Percentiles rank a stretch among this genome's conserved stretches.
phyloP scores from a whole-genome alignment of 129 eudicot species.

The Lactuca saligna region DNA sequence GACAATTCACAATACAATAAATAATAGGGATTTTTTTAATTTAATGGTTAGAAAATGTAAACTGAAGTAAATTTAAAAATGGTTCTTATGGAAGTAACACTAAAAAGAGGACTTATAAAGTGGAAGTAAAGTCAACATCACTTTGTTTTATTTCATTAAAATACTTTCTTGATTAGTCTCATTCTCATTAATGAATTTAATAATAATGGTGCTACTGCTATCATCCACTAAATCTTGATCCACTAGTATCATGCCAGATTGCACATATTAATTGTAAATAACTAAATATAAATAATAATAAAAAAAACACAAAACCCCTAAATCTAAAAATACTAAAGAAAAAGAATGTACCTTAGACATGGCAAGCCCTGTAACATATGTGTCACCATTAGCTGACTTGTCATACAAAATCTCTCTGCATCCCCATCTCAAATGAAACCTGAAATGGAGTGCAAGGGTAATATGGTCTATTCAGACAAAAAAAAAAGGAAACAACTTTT shows the following conservation, averaged over 20 bases:
- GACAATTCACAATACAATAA: background rate
- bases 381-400: conserved; percentile 64
- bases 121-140: conserved; percentile 14
- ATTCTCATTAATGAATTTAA: conserved; percentile 7
- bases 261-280: conserved; percentile 1
- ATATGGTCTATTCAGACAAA: too few relatives aligned
- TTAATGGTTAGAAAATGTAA: background rate
- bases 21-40: background rate
- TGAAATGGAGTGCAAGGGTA: conserved; percentile 14
- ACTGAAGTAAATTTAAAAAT: background rate
- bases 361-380: conserved; percentile 80
- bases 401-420: conserved; percentile 89
- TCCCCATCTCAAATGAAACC: conserved; percentile 99
- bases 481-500: too few relatives aligned
- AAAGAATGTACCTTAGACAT: conserved; percentile 74
- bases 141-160: background rate
- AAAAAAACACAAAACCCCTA: conserved; percentile 1
- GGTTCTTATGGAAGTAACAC: background rate
- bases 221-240: conserved; percentile 21
- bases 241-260: conserved; percentile 12
- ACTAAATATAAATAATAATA: background rate
- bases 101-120: conserved; percentile 1
- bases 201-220: conserved; percentile 15
- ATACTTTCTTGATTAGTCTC: conserved; percentile 4
- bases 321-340: conserved; percentile 3